Evolutionary conservation across 2,329 filamentous ascomycete genomes (phyloP).

Genomic region (Botrytis hyacinthi): DNA sequence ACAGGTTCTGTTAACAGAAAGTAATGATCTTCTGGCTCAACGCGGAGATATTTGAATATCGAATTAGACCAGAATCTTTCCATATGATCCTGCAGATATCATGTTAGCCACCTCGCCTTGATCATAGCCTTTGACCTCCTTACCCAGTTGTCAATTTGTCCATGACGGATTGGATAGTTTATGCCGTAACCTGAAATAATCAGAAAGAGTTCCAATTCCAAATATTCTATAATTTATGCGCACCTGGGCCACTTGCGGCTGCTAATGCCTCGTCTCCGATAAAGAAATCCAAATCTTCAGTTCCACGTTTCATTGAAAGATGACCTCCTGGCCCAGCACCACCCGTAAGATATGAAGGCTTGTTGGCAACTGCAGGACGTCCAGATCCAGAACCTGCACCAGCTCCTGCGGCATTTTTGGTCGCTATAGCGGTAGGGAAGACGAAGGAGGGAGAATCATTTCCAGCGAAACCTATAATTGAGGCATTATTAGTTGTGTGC

Average conservation of each 20-base stretch:
- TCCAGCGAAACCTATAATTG: constrained; percentile 80
- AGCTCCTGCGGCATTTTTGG: constrained; percentile 73
- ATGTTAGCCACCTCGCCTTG: constrained; percentile 25
- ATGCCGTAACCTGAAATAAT: constrained; percentile 74
- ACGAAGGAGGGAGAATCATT: constrained; percentile 99
- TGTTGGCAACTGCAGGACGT: constrained; percentile 86
- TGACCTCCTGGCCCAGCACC: constrained; percentile 81
- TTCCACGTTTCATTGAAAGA: constrained; percentile 87
- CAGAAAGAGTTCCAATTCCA: constrained; percentile 24
- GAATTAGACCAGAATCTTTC: constrained; percentile 99
- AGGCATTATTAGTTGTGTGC: constrained; percentile 15
- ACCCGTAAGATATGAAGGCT: constrained; percentile 91
- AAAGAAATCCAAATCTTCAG: constrained; percentile 97
- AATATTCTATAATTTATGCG: constrained; percentile 5
- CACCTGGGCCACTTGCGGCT: constrained; percentile 79
- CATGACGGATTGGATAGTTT: constrained; percentile 96
- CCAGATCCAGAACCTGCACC: constrained; percentile 78
- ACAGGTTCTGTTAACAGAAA: constrained; percentile 97
- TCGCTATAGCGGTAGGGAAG: constrained; percentile 97
- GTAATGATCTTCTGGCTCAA: constrained; percentile 98
- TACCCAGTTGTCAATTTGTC: constrained; percentile 99
- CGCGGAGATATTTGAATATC: constrained; percentile 98
- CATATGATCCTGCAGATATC: constrained; percentile 78
- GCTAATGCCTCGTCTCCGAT: constrained; percentile 94
- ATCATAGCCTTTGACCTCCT: constrained; percentile 32